Conservation (phyloP, 129 eudicot genomes). For the Arctium minus region DNA sequence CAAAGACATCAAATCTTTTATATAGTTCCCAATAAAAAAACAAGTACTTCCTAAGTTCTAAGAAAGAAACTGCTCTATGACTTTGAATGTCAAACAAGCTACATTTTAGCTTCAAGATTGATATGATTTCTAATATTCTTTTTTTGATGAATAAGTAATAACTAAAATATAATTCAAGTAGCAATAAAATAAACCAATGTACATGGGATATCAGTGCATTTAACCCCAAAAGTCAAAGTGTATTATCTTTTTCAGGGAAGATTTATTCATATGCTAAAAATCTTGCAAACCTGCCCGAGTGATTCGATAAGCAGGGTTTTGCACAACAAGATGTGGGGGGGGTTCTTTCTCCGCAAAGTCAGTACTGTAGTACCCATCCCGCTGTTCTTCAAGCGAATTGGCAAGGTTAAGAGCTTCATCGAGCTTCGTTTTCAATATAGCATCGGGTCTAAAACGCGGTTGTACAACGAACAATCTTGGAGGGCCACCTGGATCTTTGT, state of each 20-base stretch:
- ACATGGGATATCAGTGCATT: neutral
- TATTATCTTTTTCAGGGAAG: neutral
- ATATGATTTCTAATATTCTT: neutral
- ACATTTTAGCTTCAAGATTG: neutral
- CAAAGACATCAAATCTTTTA: neutral
- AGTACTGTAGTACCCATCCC: constrained; percentile 50
- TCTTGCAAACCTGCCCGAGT: constrained; percentile 57
- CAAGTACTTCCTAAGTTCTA: neutral
- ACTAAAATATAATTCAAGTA: neutral
- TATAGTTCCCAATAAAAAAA: neutral
- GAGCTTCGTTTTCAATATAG: constrained; percentile 50
- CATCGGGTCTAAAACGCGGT: constrained; percentile 69
- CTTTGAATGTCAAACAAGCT: constrained; percentile 17
- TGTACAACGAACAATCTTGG: constrained; percentile 81
- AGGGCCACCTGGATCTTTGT: constrained; percentile 41
- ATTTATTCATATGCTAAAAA: neutral
- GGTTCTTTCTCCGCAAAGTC: constrained; percentile 41
- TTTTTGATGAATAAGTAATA: neutral
- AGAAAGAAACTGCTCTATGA: neutral
- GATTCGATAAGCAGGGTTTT: constrained; percentile 65
- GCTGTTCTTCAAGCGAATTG: constrained; percentile 81
- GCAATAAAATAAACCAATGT: neutral
- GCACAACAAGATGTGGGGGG: constrained; percentile 84
- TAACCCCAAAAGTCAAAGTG: constrained; percentile 16
- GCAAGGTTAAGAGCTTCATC: constrained; percentile 94